Conservation (phyloP, 257 asterid genomes). For the Osmanthus fragrans region DNA sequence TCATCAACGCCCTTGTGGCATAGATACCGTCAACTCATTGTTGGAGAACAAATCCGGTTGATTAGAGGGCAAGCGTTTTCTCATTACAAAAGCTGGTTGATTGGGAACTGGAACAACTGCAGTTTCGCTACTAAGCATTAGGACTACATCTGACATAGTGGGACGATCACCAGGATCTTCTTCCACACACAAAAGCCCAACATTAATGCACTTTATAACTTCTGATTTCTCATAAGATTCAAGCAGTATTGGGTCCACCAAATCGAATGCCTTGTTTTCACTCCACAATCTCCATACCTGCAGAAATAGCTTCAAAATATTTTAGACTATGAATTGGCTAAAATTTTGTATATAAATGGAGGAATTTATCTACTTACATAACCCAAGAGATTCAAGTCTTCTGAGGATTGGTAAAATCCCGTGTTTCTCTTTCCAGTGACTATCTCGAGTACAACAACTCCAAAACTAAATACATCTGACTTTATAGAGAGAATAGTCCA, state of each 20-base stretch:
- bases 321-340: not conserved
- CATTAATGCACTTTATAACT: conserved; percentile 27
- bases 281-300: conserved; percentile 45
- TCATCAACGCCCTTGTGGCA: too few relatives aligned
- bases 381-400: conserved; percentile 32
- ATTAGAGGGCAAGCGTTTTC: not conserved
- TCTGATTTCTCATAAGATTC: conserved; percentile 19
- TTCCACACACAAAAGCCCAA: conserved; percentile 36
- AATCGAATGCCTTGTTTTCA: conserved; percentile 18
- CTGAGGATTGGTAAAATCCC: conserved; percentile 24
- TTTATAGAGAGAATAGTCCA: conserved; percentile 28
- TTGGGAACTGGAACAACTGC: conserved; percentile 24
- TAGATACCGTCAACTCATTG: too few relatives aligned
- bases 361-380: conserved; percentile 27
- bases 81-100: conserved; percentile 23
- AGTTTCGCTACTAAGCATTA: conserved; percentile 27
- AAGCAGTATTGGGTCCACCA: conserved; percentile 13
- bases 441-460: conserved; percentile 35
- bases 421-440: conserved; percentile 29
- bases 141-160: conserved; percentile 27
- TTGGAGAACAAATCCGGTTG: too few relatives aligned
- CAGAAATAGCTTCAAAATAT: not conserved
- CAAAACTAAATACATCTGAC: conserved; percentile 37
- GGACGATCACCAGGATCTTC: conserved; percentile 38
- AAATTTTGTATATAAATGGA: not conserved